These are phyloP conservation scores for Coemansia sp. DNA, from an alignment of 192 early-diverging fungal genomes.

Conservation along the genomic window DNA sequence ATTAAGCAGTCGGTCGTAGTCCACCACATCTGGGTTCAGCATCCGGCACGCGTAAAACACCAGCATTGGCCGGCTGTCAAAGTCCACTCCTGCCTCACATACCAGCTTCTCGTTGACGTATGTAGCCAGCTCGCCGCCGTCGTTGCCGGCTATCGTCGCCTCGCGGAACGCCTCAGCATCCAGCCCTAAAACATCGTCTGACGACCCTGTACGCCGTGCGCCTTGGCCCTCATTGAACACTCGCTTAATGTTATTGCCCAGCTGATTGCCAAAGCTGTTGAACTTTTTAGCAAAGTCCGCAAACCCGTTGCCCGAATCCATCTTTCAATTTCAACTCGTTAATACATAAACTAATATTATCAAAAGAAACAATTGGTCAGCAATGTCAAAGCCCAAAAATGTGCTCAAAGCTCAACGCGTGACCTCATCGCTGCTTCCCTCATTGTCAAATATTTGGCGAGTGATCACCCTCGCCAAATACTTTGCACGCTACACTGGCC, in stretches of 20 bases:
- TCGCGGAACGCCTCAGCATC: conserved; percentile 54
- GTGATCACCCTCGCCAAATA: no score
- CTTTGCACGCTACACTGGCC: neutral
- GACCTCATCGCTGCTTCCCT: neutral
- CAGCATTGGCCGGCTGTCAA: conserved; percentile 78
- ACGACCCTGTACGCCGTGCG: conserved; percentile 22
- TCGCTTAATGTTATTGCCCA: conserved; percentile 49
- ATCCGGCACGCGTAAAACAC: conserved; percentile 81
- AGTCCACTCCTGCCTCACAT: conserved; percentile 72
- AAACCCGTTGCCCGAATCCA: conserved; percentile 34
- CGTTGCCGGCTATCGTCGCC: conserved; percentile 54
- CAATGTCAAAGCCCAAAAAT: no score
- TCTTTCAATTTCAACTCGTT: neutral
- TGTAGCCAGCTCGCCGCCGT: conserved; percentile 54
- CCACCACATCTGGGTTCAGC: conserved; percentile 76
- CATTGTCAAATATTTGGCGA: neutral
- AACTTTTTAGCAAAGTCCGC: conserved; percentile 53
- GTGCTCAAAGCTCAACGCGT: neutral
- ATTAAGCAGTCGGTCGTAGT: conserved; percentile 82
- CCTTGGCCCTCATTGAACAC: conserved; percentile 38
- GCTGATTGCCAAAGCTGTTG: conserved; percentile 47
- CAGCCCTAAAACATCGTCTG: conserved; percentile 52
- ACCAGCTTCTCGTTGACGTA: conserved; percentile 55
- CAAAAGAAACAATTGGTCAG: neutral
- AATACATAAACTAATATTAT: neutral